Conservation (phyloP, 805 yeast species). For the Candida silvicultrix region DNA sequence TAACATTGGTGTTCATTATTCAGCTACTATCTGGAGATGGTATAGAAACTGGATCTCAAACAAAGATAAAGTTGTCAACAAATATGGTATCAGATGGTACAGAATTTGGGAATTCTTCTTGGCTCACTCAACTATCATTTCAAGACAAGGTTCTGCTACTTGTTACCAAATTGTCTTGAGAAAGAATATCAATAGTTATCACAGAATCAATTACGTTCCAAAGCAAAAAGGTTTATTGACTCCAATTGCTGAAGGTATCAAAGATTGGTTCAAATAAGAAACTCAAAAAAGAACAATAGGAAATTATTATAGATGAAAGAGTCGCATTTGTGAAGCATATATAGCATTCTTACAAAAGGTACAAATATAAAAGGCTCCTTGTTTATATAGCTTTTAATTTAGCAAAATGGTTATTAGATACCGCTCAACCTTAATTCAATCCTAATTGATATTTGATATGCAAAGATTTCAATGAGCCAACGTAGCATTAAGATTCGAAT, state of each 20-base stretch:
- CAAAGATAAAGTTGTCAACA: slow-evolving; percentile 66
- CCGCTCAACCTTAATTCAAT: background rate
- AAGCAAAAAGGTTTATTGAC: slow-evolving; percentile 65
- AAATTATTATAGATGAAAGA: no score
- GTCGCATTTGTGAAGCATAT: no score
- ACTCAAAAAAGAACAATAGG: no score
- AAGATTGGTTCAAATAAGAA: slow-evolving; percentile 45
- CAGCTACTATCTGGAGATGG: slow-evolving; percentile 91
- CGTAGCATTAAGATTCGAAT: background rate
- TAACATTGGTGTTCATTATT: slow-evolving; percentile 89
- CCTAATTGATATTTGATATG: background rate
- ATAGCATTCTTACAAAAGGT: no score
- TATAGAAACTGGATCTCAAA: slow-evolving; percentile 90
- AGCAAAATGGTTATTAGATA: no score
- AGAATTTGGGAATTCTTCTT: slow-evolving; percentile 91
- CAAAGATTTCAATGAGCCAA: background rate
- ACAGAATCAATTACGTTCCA: slow-evolving; percentile 77
- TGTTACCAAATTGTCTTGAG: slow-evolving; percentile 88
- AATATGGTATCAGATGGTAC: slow-evolving; percentile 86
- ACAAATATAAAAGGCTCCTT: no score
- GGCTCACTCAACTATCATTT: slow-evolving; percentile 72
- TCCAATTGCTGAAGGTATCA: slow-evolving; percentile 45
- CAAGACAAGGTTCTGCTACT: slow-evolving; percentile 92
- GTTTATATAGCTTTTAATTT: no score
- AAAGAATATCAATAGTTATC: slow-evolving; percentile 81